Conservation (phyloP, 139 green algal genomes). For the Diplosphaera chodatii region DNA sequence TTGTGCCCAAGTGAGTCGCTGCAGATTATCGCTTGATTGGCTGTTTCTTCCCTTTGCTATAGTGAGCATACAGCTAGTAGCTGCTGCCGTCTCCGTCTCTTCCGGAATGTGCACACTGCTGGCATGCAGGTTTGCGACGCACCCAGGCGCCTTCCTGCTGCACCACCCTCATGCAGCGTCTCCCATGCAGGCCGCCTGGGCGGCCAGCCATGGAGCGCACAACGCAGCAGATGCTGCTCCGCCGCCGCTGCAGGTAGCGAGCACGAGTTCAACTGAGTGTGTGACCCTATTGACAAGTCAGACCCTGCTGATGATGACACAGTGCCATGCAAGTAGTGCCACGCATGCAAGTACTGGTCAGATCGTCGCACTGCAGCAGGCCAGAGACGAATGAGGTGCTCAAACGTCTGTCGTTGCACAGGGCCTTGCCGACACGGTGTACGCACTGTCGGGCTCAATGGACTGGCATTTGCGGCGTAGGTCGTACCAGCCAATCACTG, state of each 20-base stretch:
- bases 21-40: no score
- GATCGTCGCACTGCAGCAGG: not conserved
- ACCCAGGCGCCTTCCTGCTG: conserved; percentile 46
- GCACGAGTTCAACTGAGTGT: no score
- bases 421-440: not conserved
- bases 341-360: no score
- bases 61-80: not conserved
- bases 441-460: not conserved
- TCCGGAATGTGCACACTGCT: no score
- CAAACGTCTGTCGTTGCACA: not conserved
- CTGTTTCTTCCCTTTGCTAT: not conserved
- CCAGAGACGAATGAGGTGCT: not conserved
- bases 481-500: not conserved
- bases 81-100: not conserved
- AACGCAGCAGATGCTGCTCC: not conserved
- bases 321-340: not conserved
- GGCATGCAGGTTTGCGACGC: conserved; percentile 14
- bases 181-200: not conserved
- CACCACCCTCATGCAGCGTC: conserved; percentile 34
- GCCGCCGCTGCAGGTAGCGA: not conserved
- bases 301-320: no score
- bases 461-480: not conserved
- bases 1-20: not conserved
- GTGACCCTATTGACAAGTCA: not conserved
- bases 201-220: not conserved